phyloP scores from a whole-genome alignment of 805 yeast species.

The Pichia rugopelliculosa region DNA sequence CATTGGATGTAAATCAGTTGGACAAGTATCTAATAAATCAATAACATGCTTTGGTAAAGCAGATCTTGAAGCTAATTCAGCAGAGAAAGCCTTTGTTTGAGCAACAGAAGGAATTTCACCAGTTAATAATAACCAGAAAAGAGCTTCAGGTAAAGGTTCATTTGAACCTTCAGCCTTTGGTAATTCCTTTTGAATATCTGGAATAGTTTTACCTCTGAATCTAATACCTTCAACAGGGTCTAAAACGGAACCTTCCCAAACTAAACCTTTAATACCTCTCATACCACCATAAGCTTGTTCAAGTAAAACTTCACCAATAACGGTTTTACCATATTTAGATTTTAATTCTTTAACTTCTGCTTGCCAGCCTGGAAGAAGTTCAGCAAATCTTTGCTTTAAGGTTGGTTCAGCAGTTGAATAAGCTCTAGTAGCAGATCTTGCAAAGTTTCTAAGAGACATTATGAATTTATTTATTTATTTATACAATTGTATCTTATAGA shows the following conservation, averaged over 20 bases:
- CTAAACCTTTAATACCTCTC: slow-evolving; percentile 81
- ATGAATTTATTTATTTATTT: background rate
- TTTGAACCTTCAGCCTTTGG: slow-evolving; percentile 68
- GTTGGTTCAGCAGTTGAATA: slow-evolving; percentile 43
- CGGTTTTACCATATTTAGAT: slow-evolving; percentile 82
- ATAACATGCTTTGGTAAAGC: slow-evolving; percentile 72
- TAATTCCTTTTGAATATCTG: slow-evolving; percentile 63
- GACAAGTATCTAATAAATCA: slow-evolving; percentile 65
- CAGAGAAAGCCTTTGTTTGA: slow-evolving; percentile 64
- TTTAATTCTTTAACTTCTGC: slow-evolving; percentile 88
- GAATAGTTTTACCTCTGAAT: slow-evolving; percentile 79
- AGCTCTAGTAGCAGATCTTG: slow-evolving; percentile 28
- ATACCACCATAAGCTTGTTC: slow-evolving; percentile 88
- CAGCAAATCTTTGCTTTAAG: slow-evolving; percentile 90
- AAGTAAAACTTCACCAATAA: slow-evolving; percentile 63
- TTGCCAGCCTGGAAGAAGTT: slow-evolving; percentile 82
- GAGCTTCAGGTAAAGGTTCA: slow-evolving; percentile 67
- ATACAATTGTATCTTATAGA: background rate
- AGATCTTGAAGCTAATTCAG: slow-evolving; percentile 73
- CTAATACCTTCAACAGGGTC: slow-evolving; percentile 83
- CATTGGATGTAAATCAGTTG: slow-evolving; percentile 79
- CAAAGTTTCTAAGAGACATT: slow-evolving; percentile 25
- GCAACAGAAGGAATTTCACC: slow-evolving; percentile 74
- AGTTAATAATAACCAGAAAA: slow-evolving; percentile 75
- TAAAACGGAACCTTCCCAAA: slow-evolving; percentile 84